A percentile compares a stretch with the other conserved stretches of the same genome.
Conservation (phyloP, 2,329 filamentous ascomycete species). For the Penicillium sp. region DNA sequence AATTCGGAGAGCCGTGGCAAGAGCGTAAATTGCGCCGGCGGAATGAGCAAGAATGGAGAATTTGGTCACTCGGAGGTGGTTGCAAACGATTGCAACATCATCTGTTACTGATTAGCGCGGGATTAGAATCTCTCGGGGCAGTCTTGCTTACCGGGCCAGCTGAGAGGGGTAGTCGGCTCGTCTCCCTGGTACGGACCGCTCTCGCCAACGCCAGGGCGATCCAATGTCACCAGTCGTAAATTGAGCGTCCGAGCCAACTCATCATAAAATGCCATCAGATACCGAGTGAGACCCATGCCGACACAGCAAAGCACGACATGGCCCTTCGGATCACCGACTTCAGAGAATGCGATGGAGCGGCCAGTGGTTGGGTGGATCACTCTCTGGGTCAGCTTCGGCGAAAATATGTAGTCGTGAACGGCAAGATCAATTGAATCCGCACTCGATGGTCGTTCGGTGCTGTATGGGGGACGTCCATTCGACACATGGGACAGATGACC, state of each 20-base stretch:
- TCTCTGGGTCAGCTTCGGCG: constrained; percentile 81
- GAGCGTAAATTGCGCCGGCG: constrained; percentile 94
- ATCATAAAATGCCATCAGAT: constrained; percentile 95
- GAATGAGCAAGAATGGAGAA: constrained; percentile 97
- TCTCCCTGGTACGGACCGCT: constrained; percentile 77
- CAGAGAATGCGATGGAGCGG: constrained; percentile 88
- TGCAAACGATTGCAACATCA: constrained; percentile 92
- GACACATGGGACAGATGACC: constrained; percentile 38
- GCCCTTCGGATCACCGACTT: constrained; percentile 89
- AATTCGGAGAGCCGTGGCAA: constrained; percentile 92
- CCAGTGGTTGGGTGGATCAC: constrained; percentile 83
- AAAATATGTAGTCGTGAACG: constrained; percentile 79
- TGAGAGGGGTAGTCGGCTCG: constrained; percentile 78
- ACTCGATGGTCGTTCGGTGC: constrained; percentile 73
- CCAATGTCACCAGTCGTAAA: constrained; percentile 86
- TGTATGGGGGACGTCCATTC: constrained; percentile 46
- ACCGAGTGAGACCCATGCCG: constrained; percentile 94
- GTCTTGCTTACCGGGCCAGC: constrained; percentile 61
- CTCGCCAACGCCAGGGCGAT: constrained; percentile 89
- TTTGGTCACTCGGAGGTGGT: constrained; percentile 85
- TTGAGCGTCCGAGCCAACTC: constrained; percentile 87
- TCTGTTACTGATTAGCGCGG: constrained; percentile 37
- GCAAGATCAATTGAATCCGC: constrained; percentile 86
- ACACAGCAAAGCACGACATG: constrained; percentile 95
- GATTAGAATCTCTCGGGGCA: background rate